phyloP scores from a whole-genome alignment of 2,329 filamentous ascomycete species.

The Epichloe uncinata region DNA sequence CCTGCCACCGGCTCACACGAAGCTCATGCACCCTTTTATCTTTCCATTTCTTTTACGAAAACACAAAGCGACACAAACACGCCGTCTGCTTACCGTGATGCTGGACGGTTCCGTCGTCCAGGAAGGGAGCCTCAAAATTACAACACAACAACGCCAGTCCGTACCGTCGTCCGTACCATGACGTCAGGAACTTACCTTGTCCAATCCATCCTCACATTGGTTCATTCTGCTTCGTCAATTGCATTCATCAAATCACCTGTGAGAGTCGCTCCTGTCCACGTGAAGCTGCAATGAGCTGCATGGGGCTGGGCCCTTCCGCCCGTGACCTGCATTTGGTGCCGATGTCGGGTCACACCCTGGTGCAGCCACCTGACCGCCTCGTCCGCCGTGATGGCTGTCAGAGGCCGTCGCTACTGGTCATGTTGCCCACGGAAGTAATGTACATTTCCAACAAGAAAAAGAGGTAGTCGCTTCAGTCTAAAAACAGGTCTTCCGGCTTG shows the following conservation, averaged over 20 bases:
- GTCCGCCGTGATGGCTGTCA: not conserved
- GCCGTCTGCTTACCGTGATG: too few species aligned
- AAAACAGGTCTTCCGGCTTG: not conserved
- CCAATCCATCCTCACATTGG: not conserved
- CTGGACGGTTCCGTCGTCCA: too few species aligned
- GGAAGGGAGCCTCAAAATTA: too few species aligned
- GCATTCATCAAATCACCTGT: not conserved
- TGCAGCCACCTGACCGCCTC: not conserved
- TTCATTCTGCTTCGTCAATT: not conserved
- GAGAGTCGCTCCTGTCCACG: not conserved
- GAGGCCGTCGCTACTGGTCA: not conserved
- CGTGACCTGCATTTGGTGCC: slow-evolving; percentile 2
- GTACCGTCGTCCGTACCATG: not conserved
- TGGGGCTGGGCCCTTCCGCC: not conserved
- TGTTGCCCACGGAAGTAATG: not conserved
- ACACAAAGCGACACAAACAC: too few species aligned
- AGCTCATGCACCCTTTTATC: rapidly evolving
- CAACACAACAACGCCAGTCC: not conserved
- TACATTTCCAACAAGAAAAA: not conserved
- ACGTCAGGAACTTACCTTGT: not conserved
- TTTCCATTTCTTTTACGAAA: too few species aligned
- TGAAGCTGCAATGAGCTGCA: not conserved
- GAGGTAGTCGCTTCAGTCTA: not conserved
- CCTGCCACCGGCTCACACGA: too few species aligned
- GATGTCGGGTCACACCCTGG: not conserved